Base-by-base conservation (phyloP, 2,329 filamentous ascomycete species). In the Phyllosticta ampelicida region DNA sequence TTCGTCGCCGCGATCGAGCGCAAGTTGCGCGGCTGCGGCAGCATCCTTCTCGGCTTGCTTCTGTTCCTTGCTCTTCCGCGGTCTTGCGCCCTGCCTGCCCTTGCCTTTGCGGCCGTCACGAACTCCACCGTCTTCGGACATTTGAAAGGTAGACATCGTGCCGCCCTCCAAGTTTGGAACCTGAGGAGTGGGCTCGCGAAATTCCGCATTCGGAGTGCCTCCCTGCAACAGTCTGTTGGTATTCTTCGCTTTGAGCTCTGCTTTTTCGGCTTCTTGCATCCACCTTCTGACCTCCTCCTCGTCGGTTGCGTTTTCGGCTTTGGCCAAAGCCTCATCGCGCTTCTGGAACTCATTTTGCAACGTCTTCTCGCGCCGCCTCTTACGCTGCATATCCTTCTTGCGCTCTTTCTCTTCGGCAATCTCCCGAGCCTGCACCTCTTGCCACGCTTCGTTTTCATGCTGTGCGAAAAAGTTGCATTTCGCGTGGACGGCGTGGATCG, bases 301-400 rank as follows among this genome's bases (percentile, higher is more conserved):
- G 67, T 96, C 90, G 63, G 88, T 82, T 2, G 89, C 87, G 56
- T 86, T 83, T 60, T 86, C 82, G 9, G 91, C 89, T 63, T 86
- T 86, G 62, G 86, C 85, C 51, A 95, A 78, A 3, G 90, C 89
- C 63, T 86, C 83, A 3, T 87, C 83, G 62, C 94, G 88, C 75
- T 95, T 94, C 69, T 90, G 86, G 69, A 79, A 78, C 66, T 96
- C 92, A 65, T 95, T 87, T 6, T 90, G 92, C 60, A 95, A 87
- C 3, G 90, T 90, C 79, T 96, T 96, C 71, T 97, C 92, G 18
- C 94, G 87, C 50, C 94, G 86, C 61, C 94, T 84, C 77, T 97
- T 99, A 62, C 94, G 87, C 71, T 99, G 94, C 90, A 99, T 97
- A 69, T 99, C 94, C 77, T 99, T 99, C 78, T 99, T 99, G 63